A percentile compares a stretch with the other conserved stretches of the same genome.
phyloP scores from a whole-genome alignment of 805 yeast species.

The Cyberlindnera xishuangbannaensis region DNA sequence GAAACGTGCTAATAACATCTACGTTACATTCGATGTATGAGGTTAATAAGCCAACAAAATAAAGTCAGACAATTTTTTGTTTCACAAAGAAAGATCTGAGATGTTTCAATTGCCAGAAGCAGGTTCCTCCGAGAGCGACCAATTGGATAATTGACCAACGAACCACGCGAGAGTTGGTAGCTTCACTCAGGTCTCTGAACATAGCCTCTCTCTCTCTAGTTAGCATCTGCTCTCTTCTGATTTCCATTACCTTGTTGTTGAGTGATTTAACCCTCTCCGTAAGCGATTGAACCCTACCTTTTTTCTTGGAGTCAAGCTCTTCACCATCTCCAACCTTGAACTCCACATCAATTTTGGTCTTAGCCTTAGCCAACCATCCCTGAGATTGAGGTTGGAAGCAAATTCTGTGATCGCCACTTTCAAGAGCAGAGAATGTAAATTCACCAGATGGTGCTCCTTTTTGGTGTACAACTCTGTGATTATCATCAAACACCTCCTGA shows the following conservation, averaged over 20 bases:
- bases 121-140: constrained; percentile 56
- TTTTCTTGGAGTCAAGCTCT: constrained; percentile 64
- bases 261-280: constrained; percentile 53
- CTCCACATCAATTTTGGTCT: constrained; percentile 55
- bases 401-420: constrained; percentile 73
- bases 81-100: constrained; percentile 73
- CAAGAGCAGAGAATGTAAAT: constrained; percentile 67
- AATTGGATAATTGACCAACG: constrained; percentile 71
- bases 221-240: constrained; percentile 58
- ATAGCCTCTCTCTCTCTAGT: constrained; percentile 71
- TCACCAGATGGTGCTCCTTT: constrained; percentile 61
- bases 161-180: constrained; percentile 62
- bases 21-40: too few species aligned
- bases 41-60: too few species aligned
- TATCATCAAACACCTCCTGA: constrained; percentile 67
- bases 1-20: too few species aligned
- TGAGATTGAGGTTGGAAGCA: constrained; percentile 49
- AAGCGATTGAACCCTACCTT: constrained; percentile 47
- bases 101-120: constrained; percentile 70
- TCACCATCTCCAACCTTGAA: constrained; percentile 61
- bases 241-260: constrained; percentile 50
- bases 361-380: constrained; percentile 60
- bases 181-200: constrained; percentile 68
- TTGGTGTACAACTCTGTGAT: constrained; percentile 69
- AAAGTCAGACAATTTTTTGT: constrained; percentile 47